Percentiles rank a stretch among this genome's conserved stretches.
Evolutionary conservation across 345 rosid species (phyloP).

Genomic region (Alliaria petiolata): DNA sequence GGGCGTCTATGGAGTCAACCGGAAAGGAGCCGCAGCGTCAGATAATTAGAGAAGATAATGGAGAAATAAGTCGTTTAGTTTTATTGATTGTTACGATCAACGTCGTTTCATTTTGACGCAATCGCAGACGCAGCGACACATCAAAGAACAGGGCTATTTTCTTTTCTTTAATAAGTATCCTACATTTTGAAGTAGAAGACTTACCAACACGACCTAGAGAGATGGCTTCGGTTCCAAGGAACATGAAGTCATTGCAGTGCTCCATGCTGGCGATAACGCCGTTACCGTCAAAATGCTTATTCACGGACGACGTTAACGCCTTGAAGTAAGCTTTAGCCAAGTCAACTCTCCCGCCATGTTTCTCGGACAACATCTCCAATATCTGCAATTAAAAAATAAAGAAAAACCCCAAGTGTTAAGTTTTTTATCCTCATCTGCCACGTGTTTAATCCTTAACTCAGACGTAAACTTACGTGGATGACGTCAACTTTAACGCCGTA

Average conservation of each 20-base stretch:
- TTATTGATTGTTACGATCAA: too few relatives aligned
- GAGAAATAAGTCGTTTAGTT: too few relatives aligned
- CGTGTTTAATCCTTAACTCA: neutral
- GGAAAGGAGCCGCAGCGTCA: too few relatives aligned
- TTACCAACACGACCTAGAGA: slow-evolving; percentile 96
- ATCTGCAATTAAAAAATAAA: slow-evolving; percentile 36
- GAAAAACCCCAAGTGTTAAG: neutral
- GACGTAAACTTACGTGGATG: slow-evolving; percentile 67
- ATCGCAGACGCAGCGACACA: too few relatives aligned
- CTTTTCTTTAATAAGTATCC: too few relatives aligned
- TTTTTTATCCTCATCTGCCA: neutral
- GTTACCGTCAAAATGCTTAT: slow-evolving; percentile 83
- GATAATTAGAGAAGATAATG: too few relatives aligned
- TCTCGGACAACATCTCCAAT: slow-evolving; percentile 82
- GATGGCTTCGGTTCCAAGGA: slow-evolving; percentile 93
- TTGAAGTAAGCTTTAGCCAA: slow-evolving; percentile 79
- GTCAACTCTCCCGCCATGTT: slow-evolving; percentile 91
- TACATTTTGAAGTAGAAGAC: slow-evolving; percentile 29
- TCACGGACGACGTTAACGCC: slow-evolving; percentile 74
- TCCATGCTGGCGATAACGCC: slow-evolving; percentile 99
- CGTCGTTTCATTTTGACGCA: too few relatives aligned
- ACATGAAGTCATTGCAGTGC: slow-evolving; percentile 97
- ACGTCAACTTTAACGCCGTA: slow-evolving; percentile 99
- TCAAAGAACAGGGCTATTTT: too few relatives aligned
- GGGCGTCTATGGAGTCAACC: too few relatives aligned